Evolutionary conservation across 2,329 filamentous ascomycete genomes (phyloP).

Genomic region (Alternaria sp.): DNA sequence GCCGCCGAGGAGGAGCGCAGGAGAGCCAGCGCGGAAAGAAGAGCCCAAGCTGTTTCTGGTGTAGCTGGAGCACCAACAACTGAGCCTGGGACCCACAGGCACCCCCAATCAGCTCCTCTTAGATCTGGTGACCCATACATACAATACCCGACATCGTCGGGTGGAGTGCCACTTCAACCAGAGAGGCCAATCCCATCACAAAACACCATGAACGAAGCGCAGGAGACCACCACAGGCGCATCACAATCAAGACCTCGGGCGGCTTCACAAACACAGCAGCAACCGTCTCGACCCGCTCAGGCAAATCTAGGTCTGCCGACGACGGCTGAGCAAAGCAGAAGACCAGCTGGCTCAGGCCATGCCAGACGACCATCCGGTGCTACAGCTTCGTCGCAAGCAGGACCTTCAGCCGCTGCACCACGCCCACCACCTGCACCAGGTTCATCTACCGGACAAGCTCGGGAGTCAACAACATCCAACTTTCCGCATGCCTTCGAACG

Average conservation of each 20-base stretch:
- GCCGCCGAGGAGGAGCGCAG: constrained; percentile 60
- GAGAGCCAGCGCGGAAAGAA: constrained; percentile 66
- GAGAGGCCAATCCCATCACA: constrained; percentile 39
- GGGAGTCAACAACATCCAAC: constrained; percentile 63
- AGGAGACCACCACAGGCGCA: constrained; percentile 39
- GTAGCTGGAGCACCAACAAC: constrained; percentile 55
- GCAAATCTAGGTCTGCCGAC: constrained; percentile 37
- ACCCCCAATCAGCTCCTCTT: constrained; percentile 37
- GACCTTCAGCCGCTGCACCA: constrained; percentile 38
- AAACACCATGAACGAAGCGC: constrained; percentile 27
- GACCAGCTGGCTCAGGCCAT: constrained; percentile 44
- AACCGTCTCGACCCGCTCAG: constrained; percentile 41
- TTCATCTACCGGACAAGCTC: constrained; percentile 40
- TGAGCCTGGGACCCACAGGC: constrained; percentile 42
- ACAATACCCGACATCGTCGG: constrained; percentile 37
- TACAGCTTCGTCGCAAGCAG: constrained; percentile 45
- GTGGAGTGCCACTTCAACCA: constrained; percentile 41
- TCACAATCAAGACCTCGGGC: constrained; percentile 44
- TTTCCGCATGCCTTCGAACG: constrained; percentile 98
- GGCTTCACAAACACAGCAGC: constrained; percentile 48
- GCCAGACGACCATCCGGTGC: constrained; percentile 44
- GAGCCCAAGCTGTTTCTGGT: constrained; percentile 64
- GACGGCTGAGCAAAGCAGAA: constrained; percentile 39
- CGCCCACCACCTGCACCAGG: constrained; percentile 38
- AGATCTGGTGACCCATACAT: constrained; percentile 43